Percentiles rank a stretch among this genome's conserved stretches.
Evolutionary conservation across 2,329 filamentous ascomycete species (phyloP).

Genomic region (Exophiala sp.): DNA sequence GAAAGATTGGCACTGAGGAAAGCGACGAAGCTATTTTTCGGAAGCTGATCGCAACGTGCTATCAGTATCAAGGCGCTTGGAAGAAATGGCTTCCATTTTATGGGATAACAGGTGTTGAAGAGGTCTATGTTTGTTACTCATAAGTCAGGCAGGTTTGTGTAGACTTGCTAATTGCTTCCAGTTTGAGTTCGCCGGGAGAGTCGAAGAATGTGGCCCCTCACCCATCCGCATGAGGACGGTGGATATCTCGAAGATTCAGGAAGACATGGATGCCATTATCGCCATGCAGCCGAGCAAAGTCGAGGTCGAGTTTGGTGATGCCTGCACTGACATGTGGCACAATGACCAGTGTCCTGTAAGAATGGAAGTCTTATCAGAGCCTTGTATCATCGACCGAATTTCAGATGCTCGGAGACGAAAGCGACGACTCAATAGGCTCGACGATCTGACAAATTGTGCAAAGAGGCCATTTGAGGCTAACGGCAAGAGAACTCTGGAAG

Average conservation of each 20-base stretch:
- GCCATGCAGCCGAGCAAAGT: neutral
- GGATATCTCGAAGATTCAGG: neutral
- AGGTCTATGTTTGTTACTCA: neutral
- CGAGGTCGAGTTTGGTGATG: neutral
- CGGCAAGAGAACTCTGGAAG: neutral
- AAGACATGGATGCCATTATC: neutral
- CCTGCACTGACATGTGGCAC: neutral
- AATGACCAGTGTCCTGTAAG: no score
- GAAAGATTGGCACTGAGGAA: neutral
- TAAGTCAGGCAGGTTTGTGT: neutral
- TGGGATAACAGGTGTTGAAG: conserved; percentile 2
- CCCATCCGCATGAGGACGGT: neutral
- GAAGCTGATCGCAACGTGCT: neutral
- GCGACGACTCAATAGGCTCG: neutral
- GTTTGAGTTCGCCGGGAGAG: neutral
- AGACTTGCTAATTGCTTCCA: neutral
- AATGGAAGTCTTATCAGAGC: no score
- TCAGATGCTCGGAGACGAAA: neutral
- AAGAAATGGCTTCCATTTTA: conserved; percentile 3
- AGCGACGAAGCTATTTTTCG: neutral
- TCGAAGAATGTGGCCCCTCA: neutral
- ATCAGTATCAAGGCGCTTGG: neutral
- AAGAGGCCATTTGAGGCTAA: neutral
- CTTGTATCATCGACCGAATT: neutral
- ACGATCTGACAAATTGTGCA: conserved; percentile 1